Base-by-base conservation (phyloP, 352 stramenopile genomes). In the Pythium aphanidermatum region DNA sequence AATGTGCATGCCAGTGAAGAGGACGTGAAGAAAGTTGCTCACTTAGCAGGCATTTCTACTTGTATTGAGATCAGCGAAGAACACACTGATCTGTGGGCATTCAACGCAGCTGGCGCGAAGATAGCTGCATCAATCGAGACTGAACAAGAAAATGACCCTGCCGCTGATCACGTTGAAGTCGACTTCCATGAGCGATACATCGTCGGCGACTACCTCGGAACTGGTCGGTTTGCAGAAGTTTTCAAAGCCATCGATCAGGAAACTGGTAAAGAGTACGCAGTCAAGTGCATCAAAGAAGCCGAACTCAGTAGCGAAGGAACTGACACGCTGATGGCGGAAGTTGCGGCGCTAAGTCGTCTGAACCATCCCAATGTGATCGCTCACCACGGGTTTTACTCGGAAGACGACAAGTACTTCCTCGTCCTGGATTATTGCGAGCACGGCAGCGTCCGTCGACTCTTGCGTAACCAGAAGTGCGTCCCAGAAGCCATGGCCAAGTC, bases 341-440 rank as follows among this genome's bases (percentile, higher is more conserved):
- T 92, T 17, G 65, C 63, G 8, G 72, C 74, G 6, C 72, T 92
- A 11, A 83, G 65, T 36, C 70, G 75, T 0, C 58, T 94, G 28
- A 83, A 74, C 44, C 83, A 96, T 51, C 61, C 63, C 3, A 85
- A 95, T 53, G 79, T 96, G 35, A 83, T 96, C 45, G 51, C 60
- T 9, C 66, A 95, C 55, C 66, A 86, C 44, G 82, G 87, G 2
- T 83, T 95, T 43, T 95, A 77, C 51, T 73, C 81, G 12, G 79
- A 85, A 31, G 49, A 68, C 17, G 73, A 74, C 48, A 86, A 77
- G 54, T 89, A 93, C 39, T 74, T 82, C 56, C 67, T 96, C 17
- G 72, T 96, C 41, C 74, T 96, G 46, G 85, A 96, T 55, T 78
- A 91, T 35, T 90, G 85, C 55, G 67, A 73, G 26, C 75, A 68